phyloP scores from a whole-genome alignment of 1,139 yeast genomes.

The Magnusiomyces fungicola region DNA sequence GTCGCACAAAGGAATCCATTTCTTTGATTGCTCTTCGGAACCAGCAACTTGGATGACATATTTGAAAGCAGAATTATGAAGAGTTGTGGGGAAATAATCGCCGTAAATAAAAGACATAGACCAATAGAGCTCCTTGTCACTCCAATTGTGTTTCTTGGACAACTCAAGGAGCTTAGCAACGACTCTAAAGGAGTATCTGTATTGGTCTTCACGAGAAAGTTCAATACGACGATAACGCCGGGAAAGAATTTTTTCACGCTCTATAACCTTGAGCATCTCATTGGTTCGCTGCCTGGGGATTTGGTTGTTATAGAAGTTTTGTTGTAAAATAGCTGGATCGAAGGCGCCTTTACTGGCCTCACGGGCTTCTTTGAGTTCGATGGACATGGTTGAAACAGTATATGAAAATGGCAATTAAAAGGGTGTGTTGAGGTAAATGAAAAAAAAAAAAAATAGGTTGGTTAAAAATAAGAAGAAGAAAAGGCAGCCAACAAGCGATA shows the following conservation, averaged over 20 bases:
- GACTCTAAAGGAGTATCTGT: background rate
- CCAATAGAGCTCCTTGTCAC: background rate
- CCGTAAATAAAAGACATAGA: background rate
- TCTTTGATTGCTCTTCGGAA: constrained; percentile 1
- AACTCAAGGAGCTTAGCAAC: constrained; percentile 2
- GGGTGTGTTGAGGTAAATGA: too few relatives aligned
- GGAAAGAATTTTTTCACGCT: background rate
- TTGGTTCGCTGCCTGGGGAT: background rate
- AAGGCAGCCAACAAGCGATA: too few relatives aligned
- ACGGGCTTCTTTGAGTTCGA: constrained; percentile 4
- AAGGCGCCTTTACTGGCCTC: background rate
- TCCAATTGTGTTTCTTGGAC: background rate
- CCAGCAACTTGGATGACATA: constrained; percentile 4
- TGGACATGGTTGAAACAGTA: constrained; percentile 3
- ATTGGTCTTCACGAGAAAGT: constrained; percentile 3
- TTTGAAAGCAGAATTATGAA: constrained; percentile 6
- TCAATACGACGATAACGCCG: background rate
- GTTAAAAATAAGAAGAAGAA: too few relatives aligned
- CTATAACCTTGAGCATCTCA: background rate
- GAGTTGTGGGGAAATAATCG: background rate
- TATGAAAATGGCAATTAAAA: too few relatives aligned
- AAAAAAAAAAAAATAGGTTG: too few relatives aligned
- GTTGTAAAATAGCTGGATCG: background rate
- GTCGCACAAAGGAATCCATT: constrained; percentile 2
- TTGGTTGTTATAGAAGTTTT: background rate